phyloP scores from a whole-genome alignment of 2,329 filamentous ascomycete species.

The Hortaea werneckii region DNA sequence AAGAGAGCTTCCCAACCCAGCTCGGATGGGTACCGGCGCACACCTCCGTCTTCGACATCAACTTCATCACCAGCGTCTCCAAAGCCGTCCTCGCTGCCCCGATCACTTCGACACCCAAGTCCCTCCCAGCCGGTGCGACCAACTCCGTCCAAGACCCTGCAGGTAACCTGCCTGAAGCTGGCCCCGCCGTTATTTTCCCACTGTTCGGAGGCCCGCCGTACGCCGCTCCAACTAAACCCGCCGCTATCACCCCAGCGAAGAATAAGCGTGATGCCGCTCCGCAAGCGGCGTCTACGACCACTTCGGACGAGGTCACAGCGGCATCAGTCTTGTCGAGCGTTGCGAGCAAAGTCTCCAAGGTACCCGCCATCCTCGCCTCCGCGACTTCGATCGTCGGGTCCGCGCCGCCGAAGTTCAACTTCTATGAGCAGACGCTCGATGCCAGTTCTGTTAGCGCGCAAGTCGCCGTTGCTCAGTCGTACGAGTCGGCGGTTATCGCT shows the following conservation, averaged over 20 bases:
- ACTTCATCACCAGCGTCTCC: conserved; percentile 1
- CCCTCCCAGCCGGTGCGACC: not conserved
- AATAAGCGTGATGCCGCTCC: not conserved
- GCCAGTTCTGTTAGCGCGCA: not conserved
- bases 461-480: conserved; percentile 2
- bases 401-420: conserved; percentile 1
- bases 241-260: not conserved
- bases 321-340: not conserved
- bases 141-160: not conserved
- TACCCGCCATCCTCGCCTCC: not conserved
- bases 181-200: not conserved
- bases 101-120: not conserved
- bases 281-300: not conserved
- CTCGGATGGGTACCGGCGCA: conserved; percentile 1
- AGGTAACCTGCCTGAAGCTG: conserved; percentile 1
- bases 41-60: conserved; percentile 1
- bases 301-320: not conserved
- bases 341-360: not conserved
- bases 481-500: not conserved
- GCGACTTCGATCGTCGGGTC: conserved; percentile 1
- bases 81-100: not conserved
- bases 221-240: not conserved
- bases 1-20: conserved; percentile 1
- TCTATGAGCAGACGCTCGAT: conserved; percentile 1
- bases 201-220: conserved; percentile 1